Percentiles rank a stretch among this genome's conserved stretches.
phyloP scores from a whole-genome alignment of 768 basidiomycete genomes.

The Termitomyces sp. region DNA sequence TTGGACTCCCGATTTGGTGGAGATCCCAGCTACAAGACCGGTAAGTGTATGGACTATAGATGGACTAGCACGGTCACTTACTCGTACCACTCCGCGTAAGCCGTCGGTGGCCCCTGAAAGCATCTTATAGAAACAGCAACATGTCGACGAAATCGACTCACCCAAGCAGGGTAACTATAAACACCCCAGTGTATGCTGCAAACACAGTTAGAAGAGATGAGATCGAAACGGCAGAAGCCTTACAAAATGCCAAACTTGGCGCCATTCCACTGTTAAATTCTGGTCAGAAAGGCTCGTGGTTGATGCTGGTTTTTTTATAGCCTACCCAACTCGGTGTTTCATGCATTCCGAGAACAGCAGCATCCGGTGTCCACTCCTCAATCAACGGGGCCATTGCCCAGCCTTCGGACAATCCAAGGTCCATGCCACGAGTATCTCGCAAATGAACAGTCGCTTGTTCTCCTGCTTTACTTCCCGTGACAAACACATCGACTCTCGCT shows the following conservation, averaged over 20 bases:
- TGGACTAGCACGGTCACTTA: slow-evolving; percentile 21
- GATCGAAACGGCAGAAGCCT: slow-evolving; percentile 12
- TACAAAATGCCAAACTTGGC: slow-evolving; percentile 59
- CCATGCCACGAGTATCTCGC: slow-evolving; percentile 26
- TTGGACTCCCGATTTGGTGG: slow-evolving; percentile 35
- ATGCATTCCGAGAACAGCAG: slow-evolving; percentile 34
- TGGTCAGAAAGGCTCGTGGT: not conserved
- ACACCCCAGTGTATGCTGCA: slow-evolving; percentile 48
- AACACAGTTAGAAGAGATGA: slow-evolving; percentile 1
- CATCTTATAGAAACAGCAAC: not conserved
- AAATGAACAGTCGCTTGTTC: slow-evolving; percentile 30
- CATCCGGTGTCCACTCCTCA: slow-evolving; percentile 35
- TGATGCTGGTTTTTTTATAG: not conserved
- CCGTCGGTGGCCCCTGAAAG: slow-evolving; percentile 30
- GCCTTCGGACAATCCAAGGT: slow-evolving; percentile 30
- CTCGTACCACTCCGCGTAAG: slow-evolving; percentile 58
- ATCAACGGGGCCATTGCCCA: slow-evolving; percentile 36
- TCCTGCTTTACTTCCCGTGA: slow-evolving; percentile 27
- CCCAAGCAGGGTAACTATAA: slow-evolving; percentile 45
- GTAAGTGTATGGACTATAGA: not conserved
- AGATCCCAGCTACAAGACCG: slow-evolving; percentile 29
- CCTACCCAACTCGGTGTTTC: slow-evolving; percentile 54
- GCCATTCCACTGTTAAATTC: slow-evolving; percentile 35
- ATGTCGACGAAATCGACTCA: slow-evolving; percentile 1
- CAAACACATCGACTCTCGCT: slow-evolving; percentile 42